A percentile compares a stretch with the other conserved stretches of the same genome.
These are phyloP conservation scores for Verticillium nonalfalfae DNA, from an alignment of 2,329 filamentous ascomycete species.

Conservation along the genomic window DNA sequence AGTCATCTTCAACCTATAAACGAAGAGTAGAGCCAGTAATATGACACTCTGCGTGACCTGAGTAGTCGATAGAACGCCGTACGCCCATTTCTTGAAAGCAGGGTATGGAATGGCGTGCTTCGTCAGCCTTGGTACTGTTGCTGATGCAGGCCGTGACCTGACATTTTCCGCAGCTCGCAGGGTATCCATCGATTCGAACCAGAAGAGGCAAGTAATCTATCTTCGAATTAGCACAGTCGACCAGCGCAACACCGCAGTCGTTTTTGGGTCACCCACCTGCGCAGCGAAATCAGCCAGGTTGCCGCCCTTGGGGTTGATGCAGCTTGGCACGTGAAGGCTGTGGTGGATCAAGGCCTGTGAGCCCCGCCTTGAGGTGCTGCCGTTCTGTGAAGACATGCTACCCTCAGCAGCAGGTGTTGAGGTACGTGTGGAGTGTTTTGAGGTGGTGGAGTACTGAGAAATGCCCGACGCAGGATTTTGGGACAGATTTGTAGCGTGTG, in stretches of 20 bases:
- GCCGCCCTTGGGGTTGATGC: slow-evolving; percentile 70
- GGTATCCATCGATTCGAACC: slow-evolving; percentile 87
- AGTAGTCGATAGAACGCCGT: slow-evolving; percentile 83
- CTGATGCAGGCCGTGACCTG: slow-evolving; percentile 29
- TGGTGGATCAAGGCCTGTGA: slow-evolving; percentile 44
- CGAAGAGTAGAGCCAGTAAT: slow-evolving; percentile 80
- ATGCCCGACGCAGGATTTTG: slow-evolving; percentile 9
- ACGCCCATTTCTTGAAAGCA: slow-evolving; percentile 90
- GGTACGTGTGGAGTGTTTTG: slow-evolving; percentile 25
- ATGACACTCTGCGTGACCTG: slow-evolving; percentile 97
- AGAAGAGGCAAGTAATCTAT: slow-evolving; percentile 92
- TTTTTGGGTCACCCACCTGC: slow-evolving; percentile 47
- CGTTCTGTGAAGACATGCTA: slow-evolving; percentile 17
- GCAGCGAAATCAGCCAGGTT: slow-evolving; percentile 79
- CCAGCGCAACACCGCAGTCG: slow-evolving; percentile 4
- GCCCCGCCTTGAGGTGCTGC: slow-evolving; percentile 28
- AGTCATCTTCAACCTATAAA: slow-evolving; percentile 85
- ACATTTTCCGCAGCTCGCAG: slow-evolving; percentile 67
- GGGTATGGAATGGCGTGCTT: slow-evolving; percentile 68
- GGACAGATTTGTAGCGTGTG: slow-evolving; percentile 11
- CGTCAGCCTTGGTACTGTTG: slow-evolving; percentile 48
- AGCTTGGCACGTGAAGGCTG: slow-evolving; percentile 65
- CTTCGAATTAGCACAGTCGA: slow-evolving; percentile 3
- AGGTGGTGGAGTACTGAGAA: slow-evolving; percentile 15
- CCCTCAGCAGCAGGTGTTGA: slow-evolving; percentile 29